Evolutionary conservation across 441 rosid genomes (phyloP), one percentile per base, ranked within the genome.

Genomic region (Aquilaria agallochum): DNA sequence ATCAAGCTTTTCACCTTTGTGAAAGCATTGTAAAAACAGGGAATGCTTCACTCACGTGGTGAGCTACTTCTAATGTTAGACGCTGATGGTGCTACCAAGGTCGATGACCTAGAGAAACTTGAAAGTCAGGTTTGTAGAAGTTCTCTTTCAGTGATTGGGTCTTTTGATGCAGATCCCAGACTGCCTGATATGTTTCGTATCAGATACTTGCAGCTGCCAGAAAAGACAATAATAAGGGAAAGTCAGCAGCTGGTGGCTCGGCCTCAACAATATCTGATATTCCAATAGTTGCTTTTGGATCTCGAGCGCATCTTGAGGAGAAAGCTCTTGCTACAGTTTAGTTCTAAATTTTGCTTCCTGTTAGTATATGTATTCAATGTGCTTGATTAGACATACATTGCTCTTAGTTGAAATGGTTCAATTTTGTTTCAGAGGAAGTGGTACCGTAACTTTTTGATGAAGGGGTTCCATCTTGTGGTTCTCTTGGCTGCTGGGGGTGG

Each of bases 11-110:
- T 84, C 77, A 77, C 83, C 63, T 72, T 51, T 79, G 79, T 64
- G 92, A 80, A 89, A 87, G 91, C 96, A 80, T 80, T 86, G 84
- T 76, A 80, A 76, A 31, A 89, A 83, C 89, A 95, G 99, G 99
- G 99, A 72, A 95, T 95, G 97, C 88, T 91, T 76, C 95, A 95
- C 83, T 81, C 92, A 32, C 96, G 96, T 70, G 99, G 97, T 65
- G 95, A 92, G 74, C 66, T 95, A 58, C 96, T 95, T 76, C 74
- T 95, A 63, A 89, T 89, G 99, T 78, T 94, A 74, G 99, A 94
- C 84, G 99, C 97, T 61, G 99, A 94, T 81, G 97, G 99, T 27
- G 99, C 99, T 33, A 95, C 99, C 64, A 85, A 92, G 83, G 83
- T 92, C 64, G 76, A 78, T 48, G 97, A 95, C 79, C 76, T 95